Evolutionary conservation across 176 grass and related monocot species (phyloP).

Genomic region (Poa annua): DNA sequence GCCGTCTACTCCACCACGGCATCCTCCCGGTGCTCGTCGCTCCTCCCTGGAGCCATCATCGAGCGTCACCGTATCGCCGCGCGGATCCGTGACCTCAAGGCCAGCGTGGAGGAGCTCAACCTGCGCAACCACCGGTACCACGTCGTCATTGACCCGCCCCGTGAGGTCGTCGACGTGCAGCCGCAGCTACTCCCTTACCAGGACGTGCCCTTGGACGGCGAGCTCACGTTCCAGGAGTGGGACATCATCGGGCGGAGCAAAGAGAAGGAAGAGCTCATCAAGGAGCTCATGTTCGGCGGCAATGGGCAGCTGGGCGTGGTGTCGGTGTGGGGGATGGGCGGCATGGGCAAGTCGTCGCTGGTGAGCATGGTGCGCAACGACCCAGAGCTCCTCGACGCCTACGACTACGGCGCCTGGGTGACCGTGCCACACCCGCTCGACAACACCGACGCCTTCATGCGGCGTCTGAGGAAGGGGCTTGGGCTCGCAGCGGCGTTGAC

Average conservation of each 20-base stretch:
- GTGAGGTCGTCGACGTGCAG: too few species aligned
- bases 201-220: too few species aligned
- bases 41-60: neutral
- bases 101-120: constrained; percentile 35
- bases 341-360: constrained; percentile 45
- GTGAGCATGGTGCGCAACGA: constrained; percentile 36
- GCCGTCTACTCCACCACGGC: neutral
- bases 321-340: constrained; percentile 45
- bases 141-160: neutral
- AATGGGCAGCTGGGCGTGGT: constrained; percentile 7
- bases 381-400: constrained; percentile 24
- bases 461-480: neutral
- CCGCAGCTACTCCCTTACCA: too few species aligned
- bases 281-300: neutral
- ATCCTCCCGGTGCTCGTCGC: neutral
- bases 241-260: neutral
- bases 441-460: constrained; percentile 1
- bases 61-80: constrained; percentile 22
- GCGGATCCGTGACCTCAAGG: constrained; percentile 36
- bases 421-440: constrained; percentile 40
- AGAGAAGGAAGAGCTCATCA: neutral
- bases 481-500: neutral
- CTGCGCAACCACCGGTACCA: neutral
- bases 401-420: constrained; percentile 44
- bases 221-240: neutral